Evolutionary conservation across 495 filamentous ascomycete species (phyloP), one percentile per base, ranked within the genome.

Genomic region (Poronia punctata): DNA sequence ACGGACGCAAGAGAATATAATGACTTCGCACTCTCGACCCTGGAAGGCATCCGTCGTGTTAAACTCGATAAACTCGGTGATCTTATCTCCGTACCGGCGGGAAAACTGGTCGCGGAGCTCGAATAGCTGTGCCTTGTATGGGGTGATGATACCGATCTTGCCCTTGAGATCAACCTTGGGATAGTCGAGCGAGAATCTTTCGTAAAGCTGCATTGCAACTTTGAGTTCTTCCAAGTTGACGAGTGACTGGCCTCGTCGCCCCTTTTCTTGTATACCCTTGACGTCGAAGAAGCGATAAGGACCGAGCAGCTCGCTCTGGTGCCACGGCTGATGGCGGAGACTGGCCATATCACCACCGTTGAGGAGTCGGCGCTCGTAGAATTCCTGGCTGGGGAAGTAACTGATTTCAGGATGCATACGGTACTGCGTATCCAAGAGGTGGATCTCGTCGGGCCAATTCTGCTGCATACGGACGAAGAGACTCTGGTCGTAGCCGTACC

Each of bases 271-370:
- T 41, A 86, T 78, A 53, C 92, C 93, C 48, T 86, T 75, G 5
- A 98, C 88, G 53, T 98, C 87, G 61, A 97, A 97, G 67, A 98
- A 98, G n/a, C 88, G 83, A 48, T 95, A 98, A 0, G 92, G 89
- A 1, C 82, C 86, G 32, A 97, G 82, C 3, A 95, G 60, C 3
- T 73, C 54, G 56, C 80, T 89, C 31, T 74, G 66, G 56, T 98
- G 92, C 92, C 92, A 98, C 2, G 88, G 80, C 49, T 79, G 77
- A 34, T 68, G 57, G 39, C 92, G 80, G 43, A 90, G 61, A 35
- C 64, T 71, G 1, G 71, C 80, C 89, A 97, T 95, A 46, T 83
- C 71, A 20, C 70, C 69, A 17, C 92, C 92, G 63, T 98, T 88
- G 41, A 87, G 63, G 15, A 98, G 78, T 38, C 79, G 76, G 15